A percentile compares a stretch with the other conserved stretches of the same genome.
These are phyloP conservation scores for Parascedosporium putredinis DNA, from an alignment of 2,329 filamentous ascomycete species.

Conservation along the genomic window DNA sequence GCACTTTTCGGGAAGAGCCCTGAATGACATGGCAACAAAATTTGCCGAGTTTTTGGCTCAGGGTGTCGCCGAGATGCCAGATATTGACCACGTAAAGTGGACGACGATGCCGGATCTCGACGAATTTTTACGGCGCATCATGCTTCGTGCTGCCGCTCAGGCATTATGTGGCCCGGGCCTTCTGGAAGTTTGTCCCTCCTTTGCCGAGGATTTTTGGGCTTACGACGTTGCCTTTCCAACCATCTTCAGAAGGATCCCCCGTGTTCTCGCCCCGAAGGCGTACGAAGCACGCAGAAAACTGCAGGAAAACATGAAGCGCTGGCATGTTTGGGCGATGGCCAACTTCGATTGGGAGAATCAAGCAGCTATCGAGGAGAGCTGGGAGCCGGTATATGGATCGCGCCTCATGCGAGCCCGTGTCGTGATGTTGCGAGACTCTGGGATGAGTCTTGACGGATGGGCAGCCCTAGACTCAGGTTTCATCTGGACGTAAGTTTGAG, in stretches of 20 bases:
- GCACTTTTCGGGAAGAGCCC: neutral
- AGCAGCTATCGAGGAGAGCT: conserved; percentile 12
- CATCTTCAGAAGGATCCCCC: conserved; percentile 15
- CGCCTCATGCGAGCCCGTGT: conserved; percentile 12
- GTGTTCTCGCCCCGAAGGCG: conserved; percentile 13
- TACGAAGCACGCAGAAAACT: conserved; percentile 12
- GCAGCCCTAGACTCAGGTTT: conserved; percentile 10
- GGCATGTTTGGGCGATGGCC: conserved; percentile 10
- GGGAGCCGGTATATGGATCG: conserved; percentile 20
- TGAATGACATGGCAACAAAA: conserved; percentile 2
- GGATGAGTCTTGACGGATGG: conserved; percentile 14
- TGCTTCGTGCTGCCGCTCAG: conserved; percentile 14
- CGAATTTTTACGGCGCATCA: conserved; percentile 13
- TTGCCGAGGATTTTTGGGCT: conserved; percentile 16
- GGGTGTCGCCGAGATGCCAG: neutral
- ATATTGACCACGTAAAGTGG: conserved; percentile 12
- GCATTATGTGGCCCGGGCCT: conserved; percentile 16
- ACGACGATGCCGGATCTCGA: conserved; percentile 11
- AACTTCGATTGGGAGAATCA: conserved; percentile 14
- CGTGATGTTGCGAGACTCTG: conserved; percentile 11
- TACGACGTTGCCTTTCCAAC: conserved; percentile 15
- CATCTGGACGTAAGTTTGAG: conserved; percentile 4
- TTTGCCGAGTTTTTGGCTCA: neutral
- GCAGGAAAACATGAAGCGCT: conserved; percentile 9
- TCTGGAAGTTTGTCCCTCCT: conserved; percentile 16